Base-by-base conservation (phyloP, 208 protist species). In the Crithidia fasciculata region DNA sequence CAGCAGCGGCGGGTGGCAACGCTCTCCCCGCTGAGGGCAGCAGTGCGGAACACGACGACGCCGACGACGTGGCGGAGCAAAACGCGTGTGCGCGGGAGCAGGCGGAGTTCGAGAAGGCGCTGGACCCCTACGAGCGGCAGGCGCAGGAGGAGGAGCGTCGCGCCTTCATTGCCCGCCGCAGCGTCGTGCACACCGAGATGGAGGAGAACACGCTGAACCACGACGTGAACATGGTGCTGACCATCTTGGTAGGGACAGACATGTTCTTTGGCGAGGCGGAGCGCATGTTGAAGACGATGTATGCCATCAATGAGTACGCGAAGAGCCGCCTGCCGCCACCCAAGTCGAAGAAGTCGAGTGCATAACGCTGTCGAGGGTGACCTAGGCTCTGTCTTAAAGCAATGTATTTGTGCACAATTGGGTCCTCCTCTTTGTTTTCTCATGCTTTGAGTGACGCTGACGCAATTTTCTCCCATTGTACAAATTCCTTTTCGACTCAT, bases 171-270 rank as follows among this genome's bases (percentile, higher is more conserved):
- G 47, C 57, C 18, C 66, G 58, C 37, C 70, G 71, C 61, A 66
- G 58, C 13, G 47, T 45, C 67, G 76, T 76, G 19, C 62, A 80
- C 56, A 59, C 73, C 55, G 55, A 69, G 15, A 64, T 66, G 5
- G 74, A 82, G 47, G 78, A 83, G 19, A 82, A 80, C 56, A 81
- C 81, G 15, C 65, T 91, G 53, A 80, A 78, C 50, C 74, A 82
- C 49, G 87, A 92, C 45, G 76, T 86, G 56, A 85, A 89, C 63
- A 86, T 87, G 81, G 75, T 82, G 58, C 80, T 88, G 50, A 81
- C 82, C 13, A 81, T 92, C 53, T 45, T 88, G 52, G 84, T 92
- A 15, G 87, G 78, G 59, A 86, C 85, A 45, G 80, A 89, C 62
- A 81, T 92, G 55, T 89, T 89, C 60, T 92, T 87, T 75, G 71